Evolutionary conservation across 768 basidiomycete genomes (phyloP), one percentile per base, ranked within the genome.

Genomic region (Boletus rufocinnamomeus): DNA sequence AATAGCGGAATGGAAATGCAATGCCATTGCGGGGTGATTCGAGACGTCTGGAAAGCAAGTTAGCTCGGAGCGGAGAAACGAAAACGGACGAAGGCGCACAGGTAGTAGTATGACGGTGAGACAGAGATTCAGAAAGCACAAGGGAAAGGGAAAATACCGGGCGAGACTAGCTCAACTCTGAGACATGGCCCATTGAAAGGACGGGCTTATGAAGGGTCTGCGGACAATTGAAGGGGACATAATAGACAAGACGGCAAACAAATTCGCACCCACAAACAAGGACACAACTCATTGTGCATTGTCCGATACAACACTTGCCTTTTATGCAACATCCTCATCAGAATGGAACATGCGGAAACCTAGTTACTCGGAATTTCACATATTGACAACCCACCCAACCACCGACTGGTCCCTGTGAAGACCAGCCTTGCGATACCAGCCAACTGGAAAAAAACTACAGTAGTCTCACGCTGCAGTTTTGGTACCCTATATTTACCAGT

Each of bases 241-340:
- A 30, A 48, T n/a, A 17, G 23, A n/a, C 45, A 32, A n/a, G 19
- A 25, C 27, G 13, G 17, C 41, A 37, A 45, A 41, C 52, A 38
- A 48, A 37, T 43, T 27, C 4, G 55, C 35, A 49, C 60, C 62
- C 56, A 70, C 60, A 68, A 56, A 70, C 65, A 67, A 64, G 49
- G 19, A 57, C 41, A 51, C 17, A 25, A 45, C 27, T 38, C 32
- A 25, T 23, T 37, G 21, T 50, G 14, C 56, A 58, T 69, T 66
- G 63, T 69, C 34, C 32, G 30, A 25, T 38, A 74, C 66, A 74
- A 74, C 54, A 51, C 46, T 52, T 66, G 57, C 70, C 66, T 65
- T 57, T 66, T 64, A 37, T 37, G 53, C 49, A 56, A 63, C 50
- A 30, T 23, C 13, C 6, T 3, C 32, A 2, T 28, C 28, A 7